Evolutionary conservation across 306 rosid genomes (phyloP), one percentile per base, ranked within the genome.

Genomic region (Acmispon strigosus): DNA sequence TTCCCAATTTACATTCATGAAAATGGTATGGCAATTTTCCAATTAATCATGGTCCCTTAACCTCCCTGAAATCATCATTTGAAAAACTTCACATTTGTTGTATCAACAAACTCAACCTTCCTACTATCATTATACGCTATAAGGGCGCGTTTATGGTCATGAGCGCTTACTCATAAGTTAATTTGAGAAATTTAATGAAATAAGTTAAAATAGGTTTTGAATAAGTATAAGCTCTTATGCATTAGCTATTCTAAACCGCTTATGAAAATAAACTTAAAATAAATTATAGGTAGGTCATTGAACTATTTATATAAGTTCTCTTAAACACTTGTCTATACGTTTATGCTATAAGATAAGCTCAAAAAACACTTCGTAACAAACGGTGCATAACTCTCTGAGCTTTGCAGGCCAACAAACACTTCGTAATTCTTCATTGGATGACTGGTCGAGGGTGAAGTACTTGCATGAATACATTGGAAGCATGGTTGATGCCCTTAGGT

Each of bases 351-450:
- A n/a, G n/a, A n/a, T n/a, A n/a, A n/a, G n/a, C n/a, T n/a, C n/a
- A n/a, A n/a, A n/a, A n/a, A n/a, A n/a, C n/a, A n/a, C n/a, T n/a
- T n/a, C n/a, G n/a, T n/a, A n/a, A n/a, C n/a, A n/a, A n/a, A n/a
- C n/a, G n/a, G n/a, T n/a, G n/a, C n/a, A n/a, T n/a, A 48, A 48
- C 20, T 41, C 2, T 41, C 7, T 59, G 58, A 59, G 5, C 5
- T 66, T 71, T 59, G 42, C 78, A 87, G 90, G 96, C 10, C 85
- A 86, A 61, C 22, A 15, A 62, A 86, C 87, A 55, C 57, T 2
- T 13, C 77, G 79, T 3, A 83, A 78, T 81, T 86, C 89, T n/a
- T 70, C 87, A 10, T 77, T 89, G 74, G 68, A 81, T 32, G 98
- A 92, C 59, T 72, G 76, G 78, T 6, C 86, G 1, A 78, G 96